Conservation (phyloP, 495 filamentous ascomycete species). For the Letharia lupina region DNA sequence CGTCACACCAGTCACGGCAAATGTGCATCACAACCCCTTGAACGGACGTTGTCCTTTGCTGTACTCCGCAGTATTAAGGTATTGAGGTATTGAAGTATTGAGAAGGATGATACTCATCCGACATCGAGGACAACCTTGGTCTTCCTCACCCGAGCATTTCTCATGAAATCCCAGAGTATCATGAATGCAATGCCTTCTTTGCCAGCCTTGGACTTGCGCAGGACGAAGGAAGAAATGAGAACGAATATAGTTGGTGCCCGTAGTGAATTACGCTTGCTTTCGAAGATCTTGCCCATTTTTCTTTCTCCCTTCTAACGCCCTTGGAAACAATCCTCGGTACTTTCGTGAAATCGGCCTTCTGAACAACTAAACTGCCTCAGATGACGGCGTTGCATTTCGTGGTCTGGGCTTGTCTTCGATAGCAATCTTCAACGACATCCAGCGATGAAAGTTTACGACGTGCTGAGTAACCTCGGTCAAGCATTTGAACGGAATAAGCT, state of each 20-base stretch:
- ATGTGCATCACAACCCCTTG: not conserved
- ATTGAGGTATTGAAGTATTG: no score
- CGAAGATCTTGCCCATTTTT: constrained; percentile 3
- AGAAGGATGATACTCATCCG: not conserved
- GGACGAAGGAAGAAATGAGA: not conserved
- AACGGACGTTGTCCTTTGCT: not conserved
- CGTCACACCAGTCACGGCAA: not conserved
- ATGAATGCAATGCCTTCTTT: not conserved
- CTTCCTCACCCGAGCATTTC: no score
- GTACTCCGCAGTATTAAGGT: no score
- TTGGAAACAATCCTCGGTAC: not conserved
- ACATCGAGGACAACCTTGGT: not conserved
- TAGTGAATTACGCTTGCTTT: not conserved
- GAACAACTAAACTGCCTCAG: not conserved
- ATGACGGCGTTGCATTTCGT: not conserved
- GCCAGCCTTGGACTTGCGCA: not conserved
- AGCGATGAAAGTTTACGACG: not conserved
- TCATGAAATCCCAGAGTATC: no score
- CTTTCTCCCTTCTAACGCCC: not conserved
- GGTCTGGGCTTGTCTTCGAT: not conserved
- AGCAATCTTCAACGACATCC: not conserved
- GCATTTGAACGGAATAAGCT: not conserved
- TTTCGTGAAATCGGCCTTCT: not conserved
- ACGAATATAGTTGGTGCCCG: constrained; percentile 8
- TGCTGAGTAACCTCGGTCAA: not conserved